Evolutionary conservation across 768 basidiomycete species (phyloP).

Genomic region (Termitomyces sp.): DNA sequence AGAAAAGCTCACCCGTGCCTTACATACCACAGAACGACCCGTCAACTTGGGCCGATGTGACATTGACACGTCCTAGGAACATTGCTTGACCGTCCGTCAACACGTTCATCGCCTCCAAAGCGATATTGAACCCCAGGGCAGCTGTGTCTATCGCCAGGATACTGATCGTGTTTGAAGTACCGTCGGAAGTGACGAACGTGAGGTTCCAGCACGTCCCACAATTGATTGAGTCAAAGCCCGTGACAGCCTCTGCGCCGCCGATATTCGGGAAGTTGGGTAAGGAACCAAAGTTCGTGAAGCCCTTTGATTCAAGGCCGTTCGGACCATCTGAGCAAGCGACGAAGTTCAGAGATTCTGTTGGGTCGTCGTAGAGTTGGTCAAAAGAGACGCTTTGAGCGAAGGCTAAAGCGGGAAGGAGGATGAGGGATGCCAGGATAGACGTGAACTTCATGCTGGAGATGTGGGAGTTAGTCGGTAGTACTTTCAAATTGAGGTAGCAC

Average conservation of each 20-base stretch:
- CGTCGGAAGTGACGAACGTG: slow-evolving; percentile 27
- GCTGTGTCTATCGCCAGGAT: slow-evolving; percentile 41
- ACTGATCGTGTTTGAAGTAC: slow-evolving; percentile 26
- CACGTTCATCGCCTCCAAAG: slow-evolving; percentile 24
- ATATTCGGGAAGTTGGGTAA: slow-evolving; percentile 50
- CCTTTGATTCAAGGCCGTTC: slow-evolving; percentile 31
- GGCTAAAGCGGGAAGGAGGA: slow-evolving; percentile 8
- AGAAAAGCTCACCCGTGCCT: not conserved
- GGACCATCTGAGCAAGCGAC: slow-evolving; percentile 45
- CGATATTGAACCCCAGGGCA: slow-evolving; percentile 16
- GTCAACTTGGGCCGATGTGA: slow-evolving; percentile 15
- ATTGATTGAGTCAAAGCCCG: slow-evolving; percentile 35
- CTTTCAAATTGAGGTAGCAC: too few relatives aligned
- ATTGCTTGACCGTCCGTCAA: slow-evolving; percentile 24
- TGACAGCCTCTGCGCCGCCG: slow-evolving; percentile 40
- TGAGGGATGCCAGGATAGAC: slow-evolving; percentile 13
- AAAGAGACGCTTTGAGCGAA: slow-evolving; percentile 17
- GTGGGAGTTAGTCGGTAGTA: not conserved
- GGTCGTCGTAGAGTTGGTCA: slow-evolving; percentile 37
- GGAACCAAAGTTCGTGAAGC: slow-evolving; percentile 36
- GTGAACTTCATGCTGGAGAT: slow-evolving; percentile 29
- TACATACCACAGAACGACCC: slow-evolving; percentile 20
- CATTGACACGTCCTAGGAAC: slow-evolving; percentile 18
- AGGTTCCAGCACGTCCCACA: slow-evolving; percentile 55
- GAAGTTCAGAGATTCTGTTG: slow-evolving; percentile 20